These are phyloP conservation scores for Shiraia sp. DNA, from an alignment of 2,329 filamentous ascomycete species.

Conservation along the genomic window DNA sequence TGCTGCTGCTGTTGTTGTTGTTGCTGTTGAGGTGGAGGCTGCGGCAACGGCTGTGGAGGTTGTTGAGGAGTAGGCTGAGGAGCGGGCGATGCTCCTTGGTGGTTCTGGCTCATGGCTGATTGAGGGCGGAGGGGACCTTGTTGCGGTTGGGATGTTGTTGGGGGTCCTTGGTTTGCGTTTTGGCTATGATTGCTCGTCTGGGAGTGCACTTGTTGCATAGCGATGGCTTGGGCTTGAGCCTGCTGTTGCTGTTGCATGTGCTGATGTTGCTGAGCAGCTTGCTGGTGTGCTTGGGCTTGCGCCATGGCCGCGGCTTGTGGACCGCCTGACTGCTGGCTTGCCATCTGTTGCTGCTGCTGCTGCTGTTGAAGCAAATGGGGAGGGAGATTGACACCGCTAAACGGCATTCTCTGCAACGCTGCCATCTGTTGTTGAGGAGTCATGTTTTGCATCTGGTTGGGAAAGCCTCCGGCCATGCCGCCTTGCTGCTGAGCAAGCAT, in stretches of 20 bases:
- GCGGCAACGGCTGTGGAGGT: slow-evolving; percentile 45
- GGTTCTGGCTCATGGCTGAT: slow-evolving; percentile 45
- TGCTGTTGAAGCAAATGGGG: slow-evolving; percentile 50
- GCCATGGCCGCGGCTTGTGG: slow-evolving; percentile 50
- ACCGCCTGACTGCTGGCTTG: slow-evolving; percentile 40
- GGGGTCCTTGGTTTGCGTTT: slow-evolving; percentile 44
- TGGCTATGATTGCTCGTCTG: slow-evolving; percentile 55
- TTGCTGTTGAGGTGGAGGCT: slow-evolving; percentile 44
- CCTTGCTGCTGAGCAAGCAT: slow-evolving; percentile 56
- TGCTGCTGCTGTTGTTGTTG: slow-evolving; percentile 50
- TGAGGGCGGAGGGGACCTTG: slow-evolving; percentile 45
- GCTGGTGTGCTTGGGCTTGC: slow-evolving; percentile 51
- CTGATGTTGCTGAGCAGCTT: slow-evolving; percentile 49
- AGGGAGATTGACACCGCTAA: slow-evolving; percentile 34
- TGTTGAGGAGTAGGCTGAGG: slow-evolving; percentile 41
- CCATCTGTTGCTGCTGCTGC: slow-evolving; percentile 51
- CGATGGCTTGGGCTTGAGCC: slow-evolving; percentile 50
- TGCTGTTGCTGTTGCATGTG: slow-evolving; percentile 45
- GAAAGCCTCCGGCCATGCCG: slow-evolving; percentile 58
- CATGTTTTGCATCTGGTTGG: slow-evolving; percentile 59
- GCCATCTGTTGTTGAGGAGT: slow-evolving; percentile 42
- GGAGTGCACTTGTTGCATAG: slow-evolving; percentile 54
- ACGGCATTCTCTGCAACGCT: slow-evolving; percentile 30
- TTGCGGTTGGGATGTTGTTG: slow-evolving; percentile 39
- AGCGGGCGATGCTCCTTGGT: slow-evolving; percentile 46